phyloP scores from a whole-genome alignment of 2,329 filamentous ascomycete genomes.

The Thelonectria rubi region DNA sequence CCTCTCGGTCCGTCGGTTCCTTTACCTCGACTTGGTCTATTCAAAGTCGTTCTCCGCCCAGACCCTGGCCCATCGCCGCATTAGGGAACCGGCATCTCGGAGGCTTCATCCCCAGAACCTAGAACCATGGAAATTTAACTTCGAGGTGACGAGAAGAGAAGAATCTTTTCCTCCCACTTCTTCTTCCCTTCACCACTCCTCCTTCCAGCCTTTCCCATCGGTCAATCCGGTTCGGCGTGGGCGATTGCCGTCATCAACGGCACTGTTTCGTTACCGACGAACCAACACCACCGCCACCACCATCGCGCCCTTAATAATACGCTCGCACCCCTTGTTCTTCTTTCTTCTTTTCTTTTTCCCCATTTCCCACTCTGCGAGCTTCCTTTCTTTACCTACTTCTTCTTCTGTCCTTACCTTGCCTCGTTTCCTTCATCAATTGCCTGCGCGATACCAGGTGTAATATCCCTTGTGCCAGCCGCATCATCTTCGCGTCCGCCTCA shows the following conservation, averaged over 20 bases:
- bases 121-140: neutral
- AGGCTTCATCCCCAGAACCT: conserved; percentile 6
- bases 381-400: neutral
- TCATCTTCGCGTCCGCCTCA: neutral
- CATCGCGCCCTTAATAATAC: neutral
- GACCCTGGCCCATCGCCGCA: conserved; percentile 7
- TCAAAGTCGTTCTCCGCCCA: neutral
- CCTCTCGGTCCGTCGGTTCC: neutral
- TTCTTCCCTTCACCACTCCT: neutral
- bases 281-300: neutral
- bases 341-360: conserved; percentile 22
- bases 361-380: neutral
- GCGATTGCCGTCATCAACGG: neutral
- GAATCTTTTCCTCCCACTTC: neutral
- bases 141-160: neutral
- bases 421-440: neutral
- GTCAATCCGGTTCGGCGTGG: neutral
- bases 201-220: neutral
- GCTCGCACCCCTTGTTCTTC: neutral
- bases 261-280: neutral
- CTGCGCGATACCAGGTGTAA: neutral
- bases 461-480: neutral
- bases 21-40: neutral
- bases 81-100: conserved; percentile 13
- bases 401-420: neutral